phyloP scores from a whole-genome alignment of 2,329 filamentous ascomycete species.

The Davidsoniella australis region DNA sequence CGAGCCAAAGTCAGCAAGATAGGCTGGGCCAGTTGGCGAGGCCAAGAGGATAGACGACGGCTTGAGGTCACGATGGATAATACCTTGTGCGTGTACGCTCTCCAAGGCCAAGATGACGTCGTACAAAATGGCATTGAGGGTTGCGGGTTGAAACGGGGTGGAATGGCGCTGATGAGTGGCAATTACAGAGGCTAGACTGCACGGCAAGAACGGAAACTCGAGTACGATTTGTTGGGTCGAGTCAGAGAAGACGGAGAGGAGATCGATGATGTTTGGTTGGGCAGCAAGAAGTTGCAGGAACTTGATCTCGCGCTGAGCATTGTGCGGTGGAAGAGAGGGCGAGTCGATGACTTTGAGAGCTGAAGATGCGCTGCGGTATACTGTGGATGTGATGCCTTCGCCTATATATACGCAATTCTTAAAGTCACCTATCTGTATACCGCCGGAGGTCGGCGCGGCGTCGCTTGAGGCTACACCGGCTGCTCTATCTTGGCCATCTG shows the following conservation, averaged over 20 bases:
- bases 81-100: conserved; percentile 54
- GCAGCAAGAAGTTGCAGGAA: conserved; percentile 45
- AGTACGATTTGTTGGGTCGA: conserved; percentile 56
- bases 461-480: conserved; percentile 1
- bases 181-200: conserved; percentile 55
- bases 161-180: conserved; percentile 18
- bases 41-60: conserved; percentile 71
- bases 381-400: conserved; percentile 61
- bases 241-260: conserved; percentile 60
- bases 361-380: conserved; percentile 50
- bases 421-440: conserved; percentile 36
- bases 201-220: conserved; percentile 68
- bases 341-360: conserved; percentile 81
- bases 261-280: conserved; percentile 42
- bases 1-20: conserved; percentile 82
- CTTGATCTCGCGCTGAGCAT: conserved; percentile 61
- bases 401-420: conserved; percentile 35
- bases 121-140: conserved; percentile 30
- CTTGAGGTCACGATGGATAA: conserved; percentile 89
- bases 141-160: not conserved
- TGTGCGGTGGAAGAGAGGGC: conserved; percentile 60
- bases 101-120: conserved; percentile 56
- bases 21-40: conserved; percentile 51
- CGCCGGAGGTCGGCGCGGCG: conserved; percentile 14
- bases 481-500: conserved; percentile 5